Evolutionary conservation across 441 rosid genomes (phyloP), one percentile per base, ranked within the genome.

Genomic region (Populus trichocarpa): DNA sequence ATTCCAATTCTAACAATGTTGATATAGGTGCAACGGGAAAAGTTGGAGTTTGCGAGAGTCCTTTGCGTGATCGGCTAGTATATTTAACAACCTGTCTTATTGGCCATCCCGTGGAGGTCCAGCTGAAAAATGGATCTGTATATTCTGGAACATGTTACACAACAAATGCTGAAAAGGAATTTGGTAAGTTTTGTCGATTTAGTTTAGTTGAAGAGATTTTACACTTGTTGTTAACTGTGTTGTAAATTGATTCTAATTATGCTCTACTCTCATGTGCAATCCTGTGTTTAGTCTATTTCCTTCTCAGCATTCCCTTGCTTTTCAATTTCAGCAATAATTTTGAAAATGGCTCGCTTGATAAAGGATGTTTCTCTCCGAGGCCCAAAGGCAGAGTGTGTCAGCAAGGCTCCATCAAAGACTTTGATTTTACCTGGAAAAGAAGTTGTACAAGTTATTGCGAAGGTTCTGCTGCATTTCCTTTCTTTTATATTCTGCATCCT

Each of bases 401-500:
- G 89, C 91, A 93, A 88, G 87, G 92, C 95, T 78, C 93, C 92
- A 72, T 81, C 86, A 77, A 89, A 84, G 84, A 88, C 90, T 67
- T 81, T 96, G 53, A 89, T 92, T 75, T 87, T 96, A 79, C 92
- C 90, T 75, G 95, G 92, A 10, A 89, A 89, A 81, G 98, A 96
- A 61, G 91, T 96, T 85, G 98, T 89, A 82, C 97, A 94, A 92
- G 90, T 96, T 86, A 75, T 89, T 80, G 98, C 98, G 16, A 91
- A 94, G 98, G 99, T 96, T 83, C 75, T 76, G 42, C 70, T 18
- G 20, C 69, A 33, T 69, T 70, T 83, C 28, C 32, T 67, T 23
- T 72, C 26, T 36, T 59, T 72, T 35, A 13, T 67, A 26, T 33
- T 70, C 22, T 80, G 50, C 50, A 69, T 61, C 63, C n/a, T 28